These are phyloP conservation scores for Cladosporium oxysporum DNA, from an alignment of 2,329 filamentous ascomycete genomes.

Conservation along the genomic window DNA sequence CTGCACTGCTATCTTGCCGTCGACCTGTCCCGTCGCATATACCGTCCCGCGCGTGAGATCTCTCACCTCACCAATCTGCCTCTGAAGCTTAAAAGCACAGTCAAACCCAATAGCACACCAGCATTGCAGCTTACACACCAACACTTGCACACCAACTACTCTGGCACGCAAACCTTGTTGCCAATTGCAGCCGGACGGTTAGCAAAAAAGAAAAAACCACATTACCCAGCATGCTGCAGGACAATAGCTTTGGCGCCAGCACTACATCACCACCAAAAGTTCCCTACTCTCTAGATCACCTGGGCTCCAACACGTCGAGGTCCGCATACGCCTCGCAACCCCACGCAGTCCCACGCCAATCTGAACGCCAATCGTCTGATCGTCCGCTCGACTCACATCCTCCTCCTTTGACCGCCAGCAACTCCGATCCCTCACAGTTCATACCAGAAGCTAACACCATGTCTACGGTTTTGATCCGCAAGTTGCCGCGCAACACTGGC, in stretches of 20 bases:
- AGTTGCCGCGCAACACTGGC: conserved; percentile 60
- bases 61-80: neutral
- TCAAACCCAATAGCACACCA: neutral
- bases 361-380: conserved; percentile 5
- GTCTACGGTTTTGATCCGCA: conserved; percentile 57
- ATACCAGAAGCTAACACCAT: conserved; percentile 24
- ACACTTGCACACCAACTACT: neutral
- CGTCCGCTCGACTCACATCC: conserved; percentile 15
- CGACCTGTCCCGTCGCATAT: neutral
- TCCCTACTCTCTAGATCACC: conserved; percentile 6
- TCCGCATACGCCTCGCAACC: conserved; percentile 3
- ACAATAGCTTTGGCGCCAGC: conserved; percentile 15
- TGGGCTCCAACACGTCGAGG: neutral
- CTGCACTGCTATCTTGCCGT: neutral
- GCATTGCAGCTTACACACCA: neutral
- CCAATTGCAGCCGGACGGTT: neutral
- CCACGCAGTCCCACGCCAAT: neutral
- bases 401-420: conserved; percentile 13
- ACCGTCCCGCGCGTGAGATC: neutral
- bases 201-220: neutral
- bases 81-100: neutral
- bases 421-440: conserved; percentile 13
- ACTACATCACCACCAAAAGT: conserved; percentile 7
- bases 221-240: conserved; percentile 7
- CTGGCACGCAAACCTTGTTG: neutral